Evolutionary conservation across 2,329 filamentous ascomycete species (phyloP).

Genomic region (Phaeoacremonium minimum): DNA sequence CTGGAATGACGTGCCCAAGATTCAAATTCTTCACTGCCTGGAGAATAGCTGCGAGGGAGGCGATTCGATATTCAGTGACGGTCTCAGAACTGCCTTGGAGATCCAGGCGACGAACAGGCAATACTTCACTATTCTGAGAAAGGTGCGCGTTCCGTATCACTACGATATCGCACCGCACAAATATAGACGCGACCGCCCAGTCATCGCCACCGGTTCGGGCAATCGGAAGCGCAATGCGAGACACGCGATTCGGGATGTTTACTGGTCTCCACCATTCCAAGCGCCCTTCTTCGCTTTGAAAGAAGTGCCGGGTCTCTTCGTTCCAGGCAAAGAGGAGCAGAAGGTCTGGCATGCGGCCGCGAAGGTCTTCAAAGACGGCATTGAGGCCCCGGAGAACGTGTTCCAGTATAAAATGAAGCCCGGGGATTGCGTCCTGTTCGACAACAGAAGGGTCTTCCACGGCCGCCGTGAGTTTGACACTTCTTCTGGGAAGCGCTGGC

Average conservation of each 20-base stretch:
- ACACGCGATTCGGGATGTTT: slow-evolving; percentile 15
- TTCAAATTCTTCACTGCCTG: slow-evolving; percentile 88
- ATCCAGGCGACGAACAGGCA: slow-evolving; percentile 19
- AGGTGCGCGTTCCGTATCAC: slow-evolving; percentile 47
- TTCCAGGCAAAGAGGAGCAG: background rate
- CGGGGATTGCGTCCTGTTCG: slow-evolving; percentile 90
- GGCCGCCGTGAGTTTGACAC: slow-evolving; percentile 73
- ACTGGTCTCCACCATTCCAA: slow-evolving; percentile 9
- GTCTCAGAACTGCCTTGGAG: slow-evolving; percentile 53
- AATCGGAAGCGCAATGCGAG: no score
- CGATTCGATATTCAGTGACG: slow-evolving; percentile 81
- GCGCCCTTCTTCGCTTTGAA: slow-evolving; percentile 4
- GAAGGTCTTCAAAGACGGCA: slow-evolving; percentile 48
- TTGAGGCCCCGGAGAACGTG: slow-evolving; percentile 55
- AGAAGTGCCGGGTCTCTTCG: background rate
- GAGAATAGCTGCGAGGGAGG: slow-evolving; percentile 76
- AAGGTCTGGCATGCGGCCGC: slow-evolving; percentile 43
- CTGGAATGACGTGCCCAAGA: slow-evolving; percentile 70
- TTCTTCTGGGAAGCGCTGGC: slow-evolving; percentile 65
- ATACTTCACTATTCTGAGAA: slow-evolving; percentile 32
- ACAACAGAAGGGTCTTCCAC: slow-evolving; percentile 82
- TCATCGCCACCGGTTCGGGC: slow-evolving; percentile 38
- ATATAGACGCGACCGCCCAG: slow-evolving; percentile 46
- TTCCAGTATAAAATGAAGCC: slow-evolving; percentile 70
- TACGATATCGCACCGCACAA: slow-evolving; percentile 66